phyloP scores from a whole-genome alignment of 2,329 filamentous ascomycete genomes.

The Verticillium tricorpus region DNA sequence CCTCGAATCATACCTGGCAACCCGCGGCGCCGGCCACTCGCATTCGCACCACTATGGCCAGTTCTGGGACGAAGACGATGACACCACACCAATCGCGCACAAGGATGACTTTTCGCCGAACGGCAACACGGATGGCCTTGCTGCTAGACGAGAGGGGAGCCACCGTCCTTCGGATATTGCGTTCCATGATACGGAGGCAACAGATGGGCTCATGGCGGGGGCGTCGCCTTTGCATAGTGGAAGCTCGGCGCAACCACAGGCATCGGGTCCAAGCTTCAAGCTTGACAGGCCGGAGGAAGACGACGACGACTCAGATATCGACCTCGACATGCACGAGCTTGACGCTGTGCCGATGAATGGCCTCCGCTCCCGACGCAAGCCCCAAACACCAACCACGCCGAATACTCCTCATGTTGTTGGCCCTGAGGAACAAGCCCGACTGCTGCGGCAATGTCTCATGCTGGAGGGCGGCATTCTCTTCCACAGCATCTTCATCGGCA shows the following conservation, averaged over 20 bases:
- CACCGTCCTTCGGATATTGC: constrained; percentile 45
- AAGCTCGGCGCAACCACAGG: constrained; percentile 31
- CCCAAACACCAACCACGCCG: constrained; percentile 8
- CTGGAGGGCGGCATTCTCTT: constrained; percentile 82
- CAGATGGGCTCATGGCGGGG: constrained; percentile 52
- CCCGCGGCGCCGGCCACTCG: constrained; percentile 57
- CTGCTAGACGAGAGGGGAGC: constrained; percentile 29
- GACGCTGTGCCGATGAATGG: constrained; percentile 34
- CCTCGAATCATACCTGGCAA: constrained; percentile 86
- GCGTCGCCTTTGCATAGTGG: constrained; percentile 55
- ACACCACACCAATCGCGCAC: constrained; percentile 19
- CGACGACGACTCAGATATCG: constrained; percentile 51
- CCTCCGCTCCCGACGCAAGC: constrained; percentile 17
- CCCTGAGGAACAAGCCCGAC: constrained; percentile 58
- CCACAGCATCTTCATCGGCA: constrained; percentile 81
- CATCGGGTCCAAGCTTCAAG: constrained; percentile 8
- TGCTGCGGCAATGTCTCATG: constrained; percentile 72
- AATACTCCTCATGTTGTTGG: constrained; percentile 15
- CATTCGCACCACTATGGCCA: constrained; percentile 46
- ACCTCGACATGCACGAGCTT: constrained; percentile 58
- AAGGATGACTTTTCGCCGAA: constrained; percentile 9
- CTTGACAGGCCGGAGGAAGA: constrained; percentile 18
- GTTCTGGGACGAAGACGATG: constrained; percentile 42
- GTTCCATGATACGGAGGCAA: constrained; percentile 45
- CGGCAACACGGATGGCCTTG: constrained; percentile 24